Evolutionary conservation across 805 yeast genomes (phyloP), one percentile per base, ranked within the genome.

Genomic region (Saccharomycopsis vini): DNA sequence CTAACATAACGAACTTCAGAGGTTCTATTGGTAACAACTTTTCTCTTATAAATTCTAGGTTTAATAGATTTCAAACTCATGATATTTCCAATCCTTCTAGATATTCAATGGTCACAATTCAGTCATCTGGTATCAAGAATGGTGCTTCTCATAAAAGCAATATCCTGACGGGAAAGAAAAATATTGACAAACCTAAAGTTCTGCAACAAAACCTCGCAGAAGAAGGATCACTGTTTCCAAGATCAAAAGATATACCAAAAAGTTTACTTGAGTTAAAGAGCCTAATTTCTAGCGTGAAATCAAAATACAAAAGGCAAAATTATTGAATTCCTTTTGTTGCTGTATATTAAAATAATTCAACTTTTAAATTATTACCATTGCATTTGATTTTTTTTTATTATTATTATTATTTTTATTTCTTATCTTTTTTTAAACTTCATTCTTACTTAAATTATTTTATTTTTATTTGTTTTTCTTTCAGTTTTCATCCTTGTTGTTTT

Each of bases 221-320:
- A n/a, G n/a, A n/a, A n/a, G n/a, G n/a, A n/a, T n/a, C n/a, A n/a
- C n/a, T n/a, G n/a, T n/a, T n/a, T n/a, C n/a, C n/a, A n/a, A n/a
- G n/a, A n/a, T 22, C 23, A 15, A 18, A 15, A 18, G 30, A n/a
- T 21, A 4, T 26, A 10, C 21, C 37, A 6, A 34, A 20, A 3
- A 40, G 37, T 22, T 40, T 44, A 23, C 15, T 23, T 9, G 43
- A 39, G 4, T 39, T 44, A 21, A 44, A 35, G 30, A 20, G 29
- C 6, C 26, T 44, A 5, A 30, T 44, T 24, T 44, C 44, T n/a
- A 28, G 36, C 12, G 44, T 44, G n/a, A 44, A 44, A 7, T 24
- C 47, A 5, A 44, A 44, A 26, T 44, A 44, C 30, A 35, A 40
- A 26, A 35, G 23, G 21, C 22, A 15, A 34, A 15, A 28, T 38